Percentiles rank a stretch among this genome's conserved stretches.
phyloP scores from a whole-genome alignment of 225 moss, liverwort and hornwort species.

The Ulota crispa region DNA sequence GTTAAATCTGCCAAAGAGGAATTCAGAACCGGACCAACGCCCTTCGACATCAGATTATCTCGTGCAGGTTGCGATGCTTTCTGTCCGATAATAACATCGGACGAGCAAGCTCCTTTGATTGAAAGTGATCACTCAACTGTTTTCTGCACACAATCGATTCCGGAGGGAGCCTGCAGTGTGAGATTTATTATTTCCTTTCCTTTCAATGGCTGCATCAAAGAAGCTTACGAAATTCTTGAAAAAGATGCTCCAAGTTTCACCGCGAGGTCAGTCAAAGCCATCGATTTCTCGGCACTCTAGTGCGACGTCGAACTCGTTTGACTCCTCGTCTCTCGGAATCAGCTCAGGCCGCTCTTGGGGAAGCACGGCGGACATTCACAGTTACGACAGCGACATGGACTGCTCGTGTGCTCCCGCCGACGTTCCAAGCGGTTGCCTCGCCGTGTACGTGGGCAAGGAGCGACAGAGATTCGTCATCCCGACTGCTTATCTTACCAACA shows the following conservation, averaged over 20 bases:
- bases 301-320: slow-evolving; percentile 43
- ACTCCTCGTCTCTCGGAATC: slow-evolving; percentile 41
- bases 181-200: background rate
- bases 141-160: background rate
- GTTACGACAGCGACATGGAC: slow-evolving; percentile 41
- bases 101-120: background rate
- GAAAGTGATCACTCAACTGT: background rate
- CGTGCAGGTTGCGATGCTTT: slow-evolving; percentile 3
- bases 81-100: background rate
- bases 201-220: slow-evolving; percentile 43
- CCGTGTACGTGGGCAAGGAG: slow-evolving; percentile 78
- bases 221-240: slow-evolving; percentile 44
- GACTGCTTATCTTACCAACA: slow-evolving; percentile 68
- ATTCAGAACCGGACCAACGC: slow-evolving; percentile 1
- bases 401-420: slow-evolving; percentile 43
- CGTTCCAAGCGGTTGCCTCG: slow-evolving; percentile 71
- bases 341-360: slow-evolving; percentile 50
- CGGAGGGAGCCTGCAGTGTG: background rate
- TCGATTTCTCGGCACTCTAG: slow-evolving; percentile 43
- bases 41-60: background rate
- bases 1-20: slow-evolving; percentile 7
- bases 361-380: slow-evolving; percentile 33
- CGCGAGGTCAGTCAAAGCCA: background rate
- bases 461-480: slow-evolving; percentile 71
- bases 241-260: slow-evolving; percentile 30